Evolutionary conservation across 2,329 filamentous ascomycete genomes (phyloP), one percentile per base, ranked within the genome.

Genomic region (Colletotrichum horii): DNA sequence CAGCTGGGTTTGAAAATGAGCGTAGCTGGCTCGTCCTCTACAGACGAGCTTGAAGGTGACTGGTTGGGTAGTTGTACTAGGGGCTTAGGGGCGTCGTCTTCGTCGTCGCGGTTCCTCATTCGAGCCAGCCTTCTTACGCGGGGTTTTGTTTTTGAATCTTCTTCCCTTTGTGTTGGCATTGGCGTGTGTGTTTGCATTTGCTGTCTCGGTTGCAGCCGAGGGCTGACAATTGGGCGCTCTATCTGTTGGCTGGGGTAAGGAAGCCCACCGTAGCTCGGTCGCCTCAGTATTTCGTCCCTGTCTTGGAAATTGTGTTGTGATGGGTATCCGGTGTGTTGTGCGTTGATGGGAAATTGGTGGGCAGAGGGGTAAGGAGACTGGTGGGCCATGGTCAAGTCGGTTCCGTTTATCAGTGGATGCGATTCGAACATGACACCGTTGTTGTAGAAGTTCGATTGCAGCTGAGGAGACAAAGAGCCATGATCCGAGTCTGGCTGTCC

Each of bases 1-100:
- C 88, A 88, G 22, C 84, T 84, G 26, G 83, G 81, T 70, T 87
- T 87, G 58, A 91, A 83, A 3, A 79, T 82, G 26, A 86, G 84
- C 2, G 84, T 80, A n/a, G 78, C 77, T 14, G 65, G 66, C 6
- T 67, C 56, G n/a, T 66, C 71, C 15, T 69, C 19, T 9, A 24
- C 28, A 16, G 16, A 24, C 52, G 34, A n/a, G 6, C 65, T 62
- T 68, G 32, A 52, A n/a, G 65, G 60, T 24, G 60, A 30, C 38
- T 70, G 62, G 16, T 64, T 52, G 43, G 56, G n/a, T 19, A 30
- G 58, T 28, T 12, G 36, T n/a, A 28, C 15, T 61, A 58, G 15
- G 67, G 55, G 32, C 38, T 65, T 56, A 30, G 36, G 38, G 26
- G 15, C 16, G 28, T 64, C 58, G n/a, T 55, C 56, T 30, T 55